phyloP scores from a whole-genome alignment of 1,284 basidiomycete genomes.

The Irpex sp. region DNA sequence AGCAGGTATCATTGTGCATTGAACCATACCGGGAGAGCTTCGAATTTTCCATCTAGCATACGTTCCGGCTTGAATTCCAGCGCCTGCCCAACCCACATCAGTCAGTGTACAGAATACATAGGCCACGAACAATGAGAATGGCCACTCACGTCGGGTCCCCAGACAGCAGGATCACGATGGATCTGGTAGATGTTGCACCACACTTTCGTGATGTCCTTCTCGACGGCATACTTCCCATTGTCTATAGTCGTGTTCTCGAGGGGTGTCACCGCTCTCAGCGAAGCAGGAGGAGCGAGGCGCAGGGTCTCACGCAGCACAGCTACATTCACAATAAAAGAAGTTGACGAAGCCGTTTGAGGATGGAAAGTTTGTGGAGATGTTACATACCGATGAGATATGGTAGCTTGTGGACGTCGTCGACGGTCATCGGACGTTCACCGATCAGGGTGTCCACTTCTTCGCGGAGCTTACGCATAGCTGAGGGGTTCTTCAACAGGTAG shows the following conservation, averaged over 20 bases:
- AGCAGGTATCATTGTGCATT: neutral
- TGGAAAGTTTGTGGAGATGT: neutral
- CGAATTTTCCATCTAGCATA: constrained; percentile 44
- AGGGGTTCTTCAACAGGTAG: constrained; percentile 43
- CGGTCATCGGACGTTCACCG: constrained; percentile 32
- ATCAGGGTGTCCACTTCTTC: constrained; percentile 43
- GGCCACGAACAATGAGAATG: neutral
- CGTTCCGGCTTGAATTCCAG: constrained; percentile 42
- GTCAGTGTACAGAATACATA: neutral
- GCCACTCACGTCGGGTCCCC: constrained; percentile 43
- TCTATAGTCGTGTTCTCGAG: constrained; percentile 33
- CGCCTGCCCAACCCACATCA: constrained; percentile 18
- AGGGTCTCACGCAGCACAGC: constrained; percentile 46
- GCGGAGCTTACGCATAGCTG: constrained; percentile 38
- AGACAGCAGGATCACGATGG: constrained; percentile 43
- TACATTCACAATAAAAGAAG: constrained; percentile 6
- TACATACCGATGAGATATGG: constrained; percentile 37
- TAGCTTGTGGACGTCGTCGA: constrained; percentile 38
- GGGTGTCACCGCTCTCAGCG: constrained; percentile 30
- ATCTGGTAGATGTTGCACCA: constrained; percentile 29
- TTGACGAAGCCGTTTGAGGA: neutral
- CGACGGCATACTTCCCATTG: constrained; percentile 37
- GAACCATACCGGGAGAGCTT: constrained; percentile 33
- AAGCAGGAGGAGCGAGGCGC: constrained; percentile 39
- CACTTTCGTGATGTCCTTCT: constrained; percentile 29